phyloP scores from a whole-genome alignment of 2,329 filamentous ascomycete species.

The Trichoderma aggressivum region DNA sequence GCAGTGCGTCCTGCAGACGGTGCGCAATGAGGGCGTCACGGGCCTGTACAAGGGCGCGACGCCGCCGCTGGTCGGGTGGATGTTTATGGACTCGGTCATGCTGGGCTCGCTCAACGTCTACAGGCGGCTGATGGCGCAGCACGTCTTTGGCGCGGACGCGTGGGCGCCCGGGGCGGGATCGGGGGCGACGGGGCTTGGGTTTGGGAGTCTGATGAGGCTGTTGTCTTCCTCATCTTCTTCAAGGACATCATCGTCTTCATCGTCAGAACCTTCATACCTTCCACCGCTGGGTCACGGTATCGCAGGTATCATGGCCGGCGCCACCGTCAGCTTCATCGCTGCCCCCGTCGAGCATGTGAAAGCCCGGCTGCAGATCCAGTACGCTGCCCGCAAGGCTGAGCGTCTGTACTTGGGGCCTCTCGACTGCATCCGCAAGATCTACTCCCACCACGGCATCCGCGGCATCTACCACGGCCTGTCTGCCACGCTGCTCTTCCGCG shows the following conservation, averaged over 20 bases:
- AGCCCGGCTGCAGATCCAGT: constrained; percentile 90
- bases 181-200: constrained; percentile 21
- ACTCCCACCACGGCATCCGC: constrained; percentile 65
- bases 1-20: constrained; percentile 78
- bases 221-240: not conserved
- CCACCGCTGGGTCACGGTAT: constrained; percentile 80
- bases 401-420: constrained; percentile 82
- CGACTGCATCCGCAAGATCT: constrained; percentile 73
- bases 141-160: constrained; percentile 62
- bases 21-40: constrained; percentile 77
- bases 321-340: constrained; percentile 88
- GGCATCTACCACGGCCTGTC: constrained; percentile 84
- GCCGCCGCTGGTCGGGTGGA: constrained; percentile 92
- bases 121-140: constrained; percentile 75
- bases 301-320: constrained; percentile 81
- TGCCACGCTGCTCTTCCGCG: constrained; percentile 83
- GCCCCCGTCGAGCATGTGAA: constrained; percentile 95
- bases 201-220: not conserved
- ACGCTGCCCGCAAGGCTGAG: constrained; percentile 72
- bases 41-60: constrained; percentile 94
- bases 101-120: constrained; percentile 89
- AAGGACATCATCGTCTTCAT: constrained; percentile 25
- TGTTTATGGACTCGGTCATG: constrained; percentile 95
- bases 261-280: constrained; percentile 45
- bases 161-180: constrained; percentile 29